These are phyloP conservation scores for Cryptococcus sp. DNA, from an alignment of 1,284 basidiomycete genomes.

Conservation along the genomic window DNA sequence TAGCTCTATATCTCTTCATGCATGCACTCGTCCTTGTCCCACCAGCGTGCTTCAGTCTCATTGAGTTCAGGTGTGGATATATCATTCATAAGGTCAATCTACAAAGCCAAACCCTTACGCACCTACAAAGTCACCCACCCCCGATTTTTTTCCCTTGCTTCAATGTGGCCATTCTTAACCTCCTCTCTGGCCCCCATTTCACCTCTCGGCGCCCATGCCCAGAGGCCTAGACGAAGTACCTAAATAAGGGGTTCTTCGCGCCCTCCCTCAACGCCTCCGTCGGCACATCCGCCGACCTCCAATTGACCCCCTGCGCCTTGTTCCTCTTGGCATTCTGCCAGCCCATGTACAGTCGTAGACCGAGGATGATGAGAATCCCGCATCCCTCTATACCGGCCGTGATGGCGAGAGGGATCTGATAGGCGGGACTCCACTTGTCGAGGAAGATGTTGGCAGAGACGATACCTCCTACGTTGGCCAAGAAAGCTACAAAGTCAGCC, in stretches of 20 bases:
- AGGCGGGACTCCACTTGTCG: conserved; percentile 6
- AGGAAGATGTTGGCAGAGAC: conserved; percentile 11
- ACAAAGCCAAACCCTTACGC: too few species aligned
- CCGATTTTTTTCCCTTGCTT: too few species aligned
- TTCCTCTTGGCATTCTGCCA: conserved; percentile 44
- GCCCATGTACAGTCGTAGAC: conserved; percentile 10
- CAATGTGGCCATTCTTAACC: too few species aligned
- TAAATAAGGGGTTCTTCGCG: conserved; percentile 48
- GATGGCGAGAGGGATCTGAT: conserved; percentile 8
- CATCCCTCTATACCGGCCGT: conserved; percentile 18
- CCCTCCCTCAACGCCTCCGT: conserved; percentile 51
- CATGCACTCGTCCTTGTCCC: too few species aligned
- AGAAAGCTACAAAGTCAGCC: conserved; percentile 42
- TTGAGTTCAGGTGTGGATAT: too few species aligned
- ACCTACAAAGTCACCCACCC: too few species aligned
- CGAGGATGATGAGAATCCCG: conserved; percentile 20
- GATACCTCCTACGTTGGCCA: conserved; percentile 16
- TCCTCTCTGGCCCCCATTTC: too few species aligned
- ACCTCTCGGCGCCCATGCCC: too few species aligned
- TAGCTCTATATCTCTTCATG: too few species aligned
- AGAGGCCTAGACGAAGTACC: conserved; percentile 50
- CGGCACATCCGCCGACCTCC: conserved; percentile 50
- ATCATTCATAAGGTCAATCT: too few species aligned
- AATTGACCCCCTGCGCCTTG: conserved; percentile 48
- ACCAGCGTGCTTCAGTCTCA: too few species aligned